Evolutionary conservation across 352 stramenopile genomes (phyloP).

Genomic region (Pythium aquatile): DNA sequence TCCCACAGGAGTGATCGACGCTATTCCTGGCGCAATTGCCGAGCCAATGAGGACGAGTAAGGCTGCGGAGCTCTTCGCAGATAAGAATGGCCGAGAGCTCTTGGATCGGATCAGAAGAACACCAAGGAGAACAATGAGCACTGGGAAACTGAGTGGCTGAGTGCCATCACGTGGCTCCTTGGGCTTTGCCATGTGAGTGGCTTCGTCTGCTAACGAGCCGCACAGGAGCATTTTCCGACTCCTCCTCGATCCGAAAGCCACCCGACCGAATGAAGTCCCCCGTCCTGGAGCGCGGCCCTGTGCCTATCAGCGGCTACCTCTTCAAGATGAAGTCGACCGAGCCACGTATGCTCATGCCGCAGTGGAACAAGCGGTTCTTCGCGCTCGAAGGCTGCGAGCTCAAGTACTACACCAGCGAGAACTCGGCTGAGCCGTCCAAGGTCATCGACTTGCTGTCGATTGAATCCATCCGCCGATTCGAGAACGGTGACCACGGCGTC

Average conservation of each 20-base stretch:
- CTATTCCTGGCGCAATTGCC: neutral
- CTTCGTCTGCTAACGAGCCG: neutral
- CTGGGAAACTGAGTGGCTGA: neutral
- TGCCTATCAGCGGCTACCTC: slow-evolving; percentile 80
- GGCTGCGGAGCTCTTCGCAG: neutral
- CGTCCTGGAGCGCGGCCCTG: slow-evolving; percentile 43
- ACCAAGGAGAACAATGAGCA: neutral
- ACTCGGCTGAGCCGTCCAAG: slow-evolving; percentile 57
- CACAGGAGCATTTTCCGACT: slow-evolving; percentile 1
- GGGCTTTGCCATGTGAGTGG: neutral
- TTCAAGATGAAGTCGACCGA: slow-evolving; percentile 84
- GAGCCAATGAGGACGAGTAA: neutral
- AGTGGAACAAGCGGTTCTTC: slow-evolving; percentile 85
- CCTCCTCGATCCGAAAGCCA: neutral
- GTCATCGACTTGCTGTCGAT: slow-evolving; percentile 70
- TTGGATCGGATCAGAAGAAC: slow-evolving; percentile 6
- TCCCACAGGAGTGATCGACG: neutral
- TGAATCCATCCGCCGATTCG: slow-evolving; percentile 77
- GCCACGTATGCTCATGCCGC: slow-evolving; percentile 51
- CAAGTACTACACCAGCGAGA: slow-evolving; percentile 80
- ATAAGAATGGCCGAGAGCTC: neutral
- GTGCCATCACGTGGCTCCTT: neutral
- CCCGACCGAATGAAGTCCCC: slow-evolving; percentile 44
- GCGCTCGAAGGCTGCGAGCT: slow-evolving; percentile 68
- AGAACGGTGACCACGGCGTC: slow-evolving; percentile 80